Evolutionary conservation across 441 rosid species (phyloP), one percentile per base, ranked within the genome.

Genomic region (Aquilaria agallochum): DNA sequence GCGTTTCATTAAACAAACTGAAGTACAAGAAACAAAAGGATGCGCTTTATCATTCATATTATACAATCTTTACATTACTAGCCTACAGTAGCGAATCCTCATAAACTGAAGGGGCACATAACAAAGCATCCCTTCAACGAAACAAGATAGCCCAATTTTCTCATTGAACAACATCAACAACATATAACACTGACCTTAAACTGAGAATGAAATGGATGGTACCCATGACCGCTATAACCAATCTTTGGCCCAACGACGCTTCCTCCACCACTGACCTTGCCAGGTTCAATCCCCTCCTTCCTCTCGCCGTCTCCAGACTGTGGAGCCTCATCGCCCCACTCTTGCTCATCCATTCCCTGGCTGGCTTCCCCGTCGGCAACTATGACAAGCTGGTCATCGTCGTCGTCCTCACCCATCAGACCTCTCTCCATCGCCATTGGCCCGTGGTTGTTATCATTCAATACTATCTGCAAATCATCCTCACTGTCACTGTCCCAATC

Each of bases 141-240:
- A n/a, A 32, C 54, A 69, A 77, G 63, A 73, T 61, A 76, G 68
- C 60, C 48, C 55, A 45, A 52, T 62, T 44, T 15, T 27, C 50
- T 56, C 53, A 48, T 11, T 69, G 78, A 74, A 69, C 72, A 77
- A 71, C 75, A 62, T 72, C 70, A 70, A 65, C 70, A 71, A 56
- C 56, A 50, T 68, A 69, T 64, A 78, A 74, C 84, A 95, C 99
- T 92, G 87, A 95, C 99, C 99, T 95, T 95, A 80, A 82, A 95
- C 96, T 92, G 97, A 77, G 96, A 88, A 88, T 92, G 98, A 88
- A 86, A 92, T 33, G 95, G 91, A 71, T 89, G 97, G 83, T 85
- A 95, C 68, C 83, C 93, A 70, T 89, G 95, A 76, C 63, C 76
- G 91, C 86, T 86, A 82, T 81, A 92, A 64, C 90, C 98, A 76